Evolutionary conservation across 1,284 basidiomycete species (phyloP).

Genomic region (Leucoagaricus sp.): DNA sequence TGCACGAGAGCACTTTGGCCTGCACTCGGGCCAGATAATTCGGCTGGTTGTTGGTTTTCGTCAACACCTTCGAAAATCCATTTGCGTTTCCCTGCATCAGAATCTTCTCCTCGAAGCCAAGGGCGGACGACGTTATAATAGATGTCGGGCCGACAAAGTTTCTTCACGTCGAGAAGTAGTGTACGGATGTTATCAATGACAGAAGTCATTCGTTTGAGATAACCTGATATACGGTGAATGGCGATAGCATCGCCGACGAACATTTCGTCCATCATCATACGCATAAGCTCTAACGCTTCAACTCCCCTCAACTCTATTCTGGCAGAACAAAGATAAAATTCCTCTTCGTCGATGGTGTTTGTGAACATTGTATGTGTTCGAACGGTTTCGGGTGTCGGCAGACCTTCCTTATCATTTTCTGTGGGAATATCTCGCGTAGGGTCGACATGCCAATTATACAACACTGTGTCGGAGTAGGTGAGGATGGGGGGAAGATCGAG

Average conservation of each 20-base stretch:
- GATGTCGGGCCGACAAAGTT: slow-evolving; percentile 74
- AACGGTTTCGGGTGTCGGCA: slow-evolving; percentile 57
- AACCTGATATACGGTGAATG: slow-evolving; percentile 68
- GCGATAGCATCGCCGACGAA: slow-evolving; percentile 86
- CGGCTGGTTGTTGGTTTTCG: slow-evolving; percentile 51
- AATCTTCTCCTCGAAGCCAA: slow-evolving; percentile 91
- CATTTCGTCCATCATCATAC: slow-evolving; percentile 86
- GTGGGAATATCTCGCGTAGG: slow-evolving; percentile 15
- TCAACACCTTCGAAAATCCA: slow-evolving; percentile 87
- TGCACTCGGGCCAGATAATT: slow-evolving; percentile 89
- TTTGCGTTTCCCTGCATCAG: slow-evolving; percentile 53
- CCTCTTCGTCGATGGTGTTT: slow-evolving; percentile 77
- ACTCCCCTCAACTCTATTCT: slow-evolving; percentile 91
- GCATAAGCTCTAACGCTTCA: slow-evolving; percentile 85
- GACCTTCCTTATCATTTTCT: slow-evolving; percentile 11
- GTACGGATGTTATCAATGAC: slow-evolving; percentile 70
- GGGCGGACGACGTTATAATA: slow-evolving; percentile 91
- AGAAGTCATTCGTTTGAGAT: slow-evolving; percentile 65
- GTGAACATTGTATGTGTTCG: slow-evolving; percentile 78
- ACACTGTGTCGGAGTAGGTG: slow-evolving; percentile 92
- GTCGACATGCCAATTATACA: slow-evolving; percentile 85
- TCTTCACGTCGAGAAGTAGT: slow-evolving; percentile 68
- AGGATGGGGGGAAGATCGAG: slow-evolving; percentile 89
- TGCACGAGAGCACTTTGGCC: slow-evolving; percentile 93
- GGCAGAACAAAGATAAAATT: slow-evolving; percentile 90